Evolutionary conservation across 2,329 filamentous ascomycete genomes (phyloP).

Genomic region (Fonsecaea multimorphosa): DNA sequence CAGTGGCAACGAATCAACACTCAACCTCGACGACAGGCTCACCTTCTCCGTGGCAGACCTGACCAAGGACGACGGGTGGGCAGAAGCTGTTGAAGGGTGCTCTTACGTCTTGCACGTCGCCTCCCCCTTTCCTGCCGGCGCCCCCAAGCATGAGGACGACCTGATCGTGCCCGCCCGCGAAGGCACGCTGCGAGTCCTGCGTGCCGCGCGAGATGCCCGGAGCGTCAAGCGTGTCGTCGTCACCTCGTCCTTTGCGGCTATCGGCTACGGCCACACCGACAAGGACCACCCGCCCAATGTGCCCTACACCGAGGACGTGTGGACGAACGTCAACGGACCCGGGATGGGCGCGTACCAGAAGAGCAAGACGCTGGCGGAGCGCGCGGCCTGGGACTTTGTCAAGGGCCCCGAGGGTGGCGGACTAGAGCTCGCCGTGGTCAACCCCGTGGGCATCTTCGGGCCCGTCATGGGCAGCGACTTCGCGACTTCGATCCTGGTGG

Average conservation of each 20-base stretch:
- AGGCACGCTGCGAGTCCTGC: slow-evolving; percentile 43
- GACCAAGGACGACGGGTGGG: slow-evolving; percentile 14
- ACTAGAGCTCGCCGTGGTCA: slow-evolving; percentile 43
- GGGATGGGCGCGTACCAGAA: slow-evolving; percentile 42
- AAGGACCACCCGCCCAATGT: slow-evolving; percentile 23
- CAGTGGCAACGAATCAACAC: background rate
- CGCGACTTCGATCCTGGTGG: slow-evolving; percentile 37
- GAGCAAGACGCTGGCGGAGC: slow-evolving; percentile 46
- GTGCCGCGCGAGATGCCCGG: slow-evolving; percentile 39
- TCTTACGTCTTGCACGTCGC: slow-evolving; percentile 16
- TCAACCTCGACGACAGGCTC: slow-evolving; percentile 7
- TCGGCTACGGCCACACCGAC: slow-evolving; percentile 37
- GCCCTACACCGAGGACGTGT: slow-evolving; percentile 44
- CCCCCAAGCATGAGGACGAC: slow-evolving; percentile 44
- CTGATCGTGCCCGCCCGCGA: slow-evolving; percentile 45
- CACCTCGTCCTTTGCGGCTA: slow-evolving; percentile 31
- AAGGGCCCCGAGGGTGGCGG: slow-evolving; percentile 36
- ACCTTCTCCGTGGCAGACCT: slow-evolving; percentile 18
- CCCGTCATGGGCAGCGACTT: slow-evolving; percentile 42
- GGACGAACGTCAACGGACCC: slow-evolving; percentile 37
- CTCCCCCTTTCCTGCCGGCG: slow-evolving; percentile 7
- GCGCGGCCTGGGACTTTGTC: slow-evolving; percentile 46
- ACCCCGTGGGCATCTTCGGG: slow-evolving; percentile 43
- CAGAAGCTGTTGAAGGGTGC: slow-evolving; percentile 10
- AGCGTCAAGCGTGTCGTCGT: slow-evolving; percentile 39